These are phyloP conservation scores for Candida mattraensis DNA, from an alignment of 805 yeast genomes.

Conservation along the genomic window DNA sequence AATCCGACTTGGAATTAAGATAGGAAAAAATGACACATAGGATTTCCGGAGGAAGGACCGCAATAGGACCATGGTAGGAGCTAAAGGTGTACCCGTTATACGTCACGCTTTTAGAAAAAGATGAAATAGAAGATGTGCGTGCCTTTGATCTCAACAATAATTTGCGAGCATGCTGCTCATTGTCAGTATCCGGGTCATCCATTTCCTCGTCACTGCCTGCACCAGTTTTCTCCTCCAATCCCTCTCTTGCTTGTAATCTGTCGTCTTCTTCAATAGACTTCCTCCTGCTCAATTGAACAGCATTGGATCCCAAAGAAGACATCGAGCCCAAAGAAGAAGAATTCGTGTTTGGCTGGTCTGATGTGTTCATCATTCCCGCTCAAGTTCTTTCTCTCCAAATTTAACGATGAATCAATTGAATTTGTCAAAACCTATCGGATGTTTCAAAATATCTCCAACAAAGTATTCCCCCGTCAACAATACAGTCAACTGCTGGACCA, in stretches of 20 bases:
- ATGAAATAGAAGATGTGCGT: slow-evolving; percentile 21
- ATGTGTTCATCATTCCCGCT: slow-evolving; percentile 7
- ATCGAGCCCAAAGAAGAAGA: slow-evolving; percentile 23
- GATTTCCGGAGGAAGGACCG: slow-evolving; percentile 58
- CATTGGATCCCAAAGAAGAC: slow-evolving; percentile 19
- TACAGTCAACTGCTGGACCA: too few relatives aligned
- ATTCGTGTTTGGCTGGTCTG: slow-evolving; percentile 20
- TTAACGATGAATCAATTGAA: neutral
- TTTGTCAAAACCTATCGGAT: neutral
- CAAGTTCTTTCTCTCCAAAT: neutral
- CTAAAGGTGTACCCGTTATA: slow-evolving; percentile 10
- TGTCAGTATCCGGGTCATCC: slow-evolving; percentile 35
- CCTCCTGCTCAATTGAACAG: slow-evolving; percentile 9
- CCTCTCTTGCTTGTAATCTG: slow-evolving; percentile 4
- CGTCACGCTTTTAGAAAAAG: slow-evolving; percentile 10
- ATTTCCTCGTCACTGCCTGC: slow-evolving; percentile 24
- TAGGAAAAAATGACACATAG: slow-evolving; percentile 65
- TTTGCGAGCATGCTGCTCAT: slow-evolving; percentile 32
- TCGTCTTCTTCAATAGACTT: slow-evolving; percentile 6
- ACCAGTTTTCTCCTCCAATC: slow-evolving; percentile 2
- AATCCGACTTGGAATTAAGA: slow-evolving; percentile 57
- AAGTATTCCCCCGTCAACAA: too few relatives aligned
- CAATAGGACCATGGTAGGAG: slow-evolving; percentile 33
- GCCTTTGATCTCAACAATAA: slow-evolving; percentile 29
- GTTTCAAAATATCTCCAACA: too few relatives aligned